phyloP scores from a whole-genome alignment of 208 protist genomes.

The Acanthamoeba castellanii region DNA sequence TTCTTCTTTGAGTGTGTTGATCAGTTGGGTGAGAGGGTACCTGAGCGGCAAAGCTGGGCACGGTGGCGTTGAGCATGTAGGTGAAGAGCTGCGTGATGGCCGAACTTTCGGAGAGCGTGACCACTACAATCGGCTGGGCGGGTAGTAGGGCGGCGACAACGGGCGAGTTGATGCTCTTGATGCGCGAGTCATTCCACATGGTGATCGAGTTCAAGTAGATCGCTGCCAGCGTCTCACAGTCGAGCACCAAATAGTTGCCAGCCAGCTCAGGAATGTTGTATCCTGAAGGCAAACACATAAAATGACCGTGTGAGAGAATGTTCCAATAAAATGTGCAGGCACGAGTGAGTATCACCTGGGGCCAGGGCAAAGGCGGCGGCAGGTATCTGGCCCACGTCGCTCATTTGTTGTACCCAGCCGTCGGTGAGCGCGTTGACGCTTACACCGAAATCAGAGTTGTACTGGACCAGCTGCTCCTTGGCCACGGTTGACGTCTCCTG shows the following conservation, averaged over 20 bases:
- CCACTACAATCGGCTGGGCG: neutral
- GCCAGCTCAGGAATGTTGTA: conserved; percentile 2
- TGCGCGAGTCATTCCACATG: conserved; percentile 50
- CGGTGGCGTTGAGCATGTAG: neutral
- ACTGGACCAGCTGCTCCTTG: neutral
- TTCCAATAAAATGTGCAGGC: neutral
- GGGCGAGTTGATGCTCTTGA: neutral
- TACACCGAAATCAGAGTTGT: neutral
- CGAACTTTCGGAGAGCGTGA: neutral
- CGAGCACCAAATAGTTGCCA: neutral
- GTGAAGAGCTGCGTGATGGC: neutral
- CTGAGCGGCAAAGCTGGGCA: neutral
- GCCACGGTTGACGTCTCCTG: neutral
- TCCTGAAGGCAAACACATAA: neutral
- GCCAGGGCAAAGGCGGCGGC: neutral
- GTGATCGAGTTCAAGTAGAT: neutral
- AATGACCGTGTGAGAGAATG: neutral
- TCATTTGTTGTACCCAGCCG: neutral
- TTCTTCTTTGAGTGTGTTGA: too few species aligned
- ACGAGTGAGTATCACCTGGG: neutral
- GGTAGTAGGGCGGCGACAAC: neutral
- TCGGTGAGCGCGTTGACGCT: neutral
- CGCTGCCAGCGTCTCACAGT: neutral
- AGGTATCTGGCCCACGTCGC: neutral
- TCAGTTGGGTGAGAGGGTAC: neutral